Conservation (phyloP, 345 rosid genomes). For the Rhodamnia argentea region DNA sequence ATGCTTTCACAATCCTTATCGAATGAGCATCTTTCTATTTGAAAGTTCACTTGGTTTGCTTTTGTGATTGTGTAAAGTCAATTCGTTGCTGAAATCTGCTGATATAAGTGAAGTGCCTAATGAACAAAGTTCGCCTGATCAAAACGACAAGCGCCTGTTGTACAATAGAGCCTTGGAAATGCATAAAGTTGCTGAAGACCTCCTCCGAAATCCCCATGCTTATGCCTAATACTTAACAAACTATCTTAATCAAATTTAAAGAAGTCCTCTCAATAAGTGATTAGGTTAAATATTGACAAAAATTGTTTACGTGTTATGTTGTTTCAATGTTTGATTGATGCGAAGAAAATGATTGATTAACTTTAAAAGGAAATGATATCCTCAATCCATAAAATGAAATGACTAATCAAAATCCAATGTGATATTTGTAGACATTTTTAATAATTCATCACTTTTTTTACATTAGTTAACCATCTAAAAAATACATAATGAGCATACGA, state of each 20-base stretch:
- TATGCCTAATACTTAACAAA: background rate
- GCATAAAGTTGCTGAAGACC: background rate
- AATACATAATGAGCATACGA: background rate
- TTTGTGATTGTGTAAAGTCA: background rate
- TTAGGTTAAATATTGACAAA: too few relatives aligned
- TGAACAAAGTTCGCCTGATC: background rate
- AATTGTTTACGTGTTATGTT: too few relatives aligned
- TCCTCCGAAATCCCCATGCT: background rate
- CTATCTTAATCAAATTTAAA: background rate
- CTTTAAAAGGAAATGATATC: background rate
- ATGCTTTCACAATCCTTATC: background rate
- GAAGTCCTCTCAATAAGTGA: background rate
- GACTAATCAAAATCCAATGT: background rate
- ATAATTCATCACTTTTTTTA: background rate
- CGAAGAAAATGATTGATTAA: background rate
- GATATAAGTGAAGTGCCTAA: background rate
- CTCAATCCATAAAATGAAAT: background rate
- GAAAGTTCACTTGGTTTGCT: background rate
- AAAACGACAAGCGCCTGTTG: background rate
- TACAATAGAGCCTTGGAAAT: background rate
- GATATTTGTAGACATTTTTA: background rate
- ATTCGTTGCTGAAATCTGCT: too few relatives aligned
- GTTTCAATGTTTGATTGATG: too few relatives aligned
- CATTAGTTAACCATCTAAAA: background rate
- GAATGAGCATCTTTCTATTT: background rate